Evolutionary conservation across 176 grass and related monocot genomes (phyloP).

Genomic region (Oryza punctata): DNA sequence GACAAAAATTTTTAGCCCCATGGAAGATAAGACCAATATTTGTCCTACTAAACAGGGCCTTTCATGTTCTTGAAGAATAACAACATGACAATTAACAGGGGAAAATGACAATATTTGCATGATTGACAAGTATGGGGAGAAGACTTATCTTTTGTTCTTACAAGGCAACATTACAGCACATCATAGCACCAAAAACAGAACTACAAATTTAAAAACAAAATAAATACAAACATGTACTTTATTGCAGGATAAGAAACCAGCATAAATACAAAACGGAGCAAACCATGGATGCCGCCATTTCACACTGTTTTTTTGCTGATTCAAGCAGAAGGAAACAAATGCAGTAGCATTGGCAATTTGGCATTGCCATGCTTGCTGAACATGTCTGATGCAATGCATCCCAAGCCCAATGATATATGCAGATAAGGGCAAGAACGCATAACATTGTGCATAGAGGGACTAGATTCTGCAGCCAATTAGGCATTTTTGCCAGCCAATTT

Average conservation of each 20-base stretch:
- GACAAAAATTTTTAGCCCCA: neutral
- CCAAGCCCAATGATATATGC: constrained; percentile 9
- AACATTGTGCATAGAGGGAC: constrained; percentile 2
- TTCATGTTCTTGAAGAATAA: constrained; percentile 20
- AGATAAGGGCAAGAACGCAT: constrained; percentile 8
- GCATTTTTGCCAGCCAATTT: constrained; percentile 14
- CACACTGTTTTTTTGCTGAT: neutral
- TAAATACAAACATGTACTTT: neutral
- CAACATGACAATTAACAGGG: constrained; percentile 8
- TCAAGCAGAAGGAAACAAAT: neutral
- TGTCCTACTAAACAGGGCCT: neutral
- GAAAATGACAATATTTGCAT: neutral
- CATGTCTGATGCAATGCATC: neutral
- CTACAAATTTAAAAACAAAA: neutral
- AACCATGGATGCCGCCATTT: constrained; percentile 20
- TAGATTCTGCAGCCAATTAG: constrained; percentile 18
- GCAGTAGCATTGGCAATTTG: neutral
- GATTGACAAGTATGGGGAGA: neutral
- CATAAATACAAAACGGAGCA: neutral
- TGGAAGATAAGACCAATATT: constrained; percentile 12
- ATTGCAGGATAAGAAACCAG: neutral
- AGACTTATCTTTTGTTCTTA: constrained; percentile 11
- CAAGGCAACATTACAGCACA: constrained; percentile 22
- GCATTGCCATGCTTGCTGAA: neutral
- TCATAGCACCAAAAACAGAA: neutral